phyloP scores from a whole-genome alignment of 257 asterid species.

The Galeopsis tetrahit region DNA sequence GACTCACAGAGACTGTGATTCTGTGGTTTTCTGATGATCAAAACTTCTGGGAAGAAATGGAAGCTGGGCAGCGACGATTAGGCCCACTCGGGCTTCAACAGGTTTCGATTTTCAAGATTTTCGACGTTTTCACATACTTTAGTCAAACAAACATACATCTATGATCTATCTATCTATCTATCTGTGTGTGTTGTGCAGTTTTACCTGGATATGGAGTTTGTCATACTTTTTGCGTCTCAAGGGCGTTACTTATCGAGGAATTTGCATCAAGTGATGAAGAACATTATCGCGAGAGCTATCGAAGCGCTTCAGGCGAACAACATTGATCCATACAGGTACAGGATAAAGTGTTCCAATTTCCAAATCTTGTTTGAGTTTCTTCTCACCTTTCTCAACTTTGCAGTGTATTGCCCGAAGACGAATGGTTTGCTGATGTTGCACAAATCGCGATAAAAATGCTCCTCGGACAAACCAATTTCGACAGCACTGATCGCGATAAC shows the following conservation, averaged over 20 bases:
- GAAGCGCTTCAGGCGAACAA: slow-evolving; percentile 83
- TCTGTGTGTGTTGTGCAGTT: slow-evolving; percentile 52
- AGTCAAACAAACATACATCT: background rate
- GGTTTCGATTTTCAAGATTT: slow-evolving; percentile 43
- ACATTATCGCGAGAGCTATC: slow-evolving; percentile 79
- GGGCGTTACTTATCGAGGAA: slow-evolving; percentile 89
- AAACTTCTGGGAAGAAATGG: slow-evolving; percentile 91
- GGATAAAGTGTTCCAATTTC: background rate
- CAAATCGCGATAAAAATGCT: slow-evolving; percentile 85
- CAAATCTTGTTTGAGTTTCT: background rate
- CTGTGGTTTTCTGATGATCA: slow-evolving; percentile 96
- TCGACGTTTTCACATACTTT: background rate
- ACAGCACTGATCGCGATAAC: slow-evolving; percentile 46
- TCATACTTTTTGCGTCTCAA: slow-evolving; percentile 89
- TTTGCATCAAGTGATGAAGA: slow-evolving; percentile 90
- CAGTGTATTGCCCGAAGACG: slow-evolving; percentile 88
- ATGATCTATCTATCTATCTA: too few relatives aligned
- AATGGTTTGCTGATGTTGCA: slow-evolving; percentile 95
- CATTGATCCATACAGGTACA: slow-evolving; percentile 81
- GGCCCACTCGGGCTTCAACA: slow-evolving; percentile 95
- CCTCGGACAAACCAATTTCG: slow-evolving; percentile 67
- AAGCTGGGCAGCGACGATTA: slow-evolving; percentile 60
- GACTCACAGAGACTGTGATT: slow-evolving; percentile 91
- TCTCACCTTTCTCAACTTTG: background rate
- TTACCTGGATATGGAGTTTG: slow-evolving; percentile 97